These are phyloP conservation scores for Pseudomonodictys pantanalensis DNA, from an alignment of 495 filamentous ascomycete genomes.

Conservation along the genomic window DNA sequence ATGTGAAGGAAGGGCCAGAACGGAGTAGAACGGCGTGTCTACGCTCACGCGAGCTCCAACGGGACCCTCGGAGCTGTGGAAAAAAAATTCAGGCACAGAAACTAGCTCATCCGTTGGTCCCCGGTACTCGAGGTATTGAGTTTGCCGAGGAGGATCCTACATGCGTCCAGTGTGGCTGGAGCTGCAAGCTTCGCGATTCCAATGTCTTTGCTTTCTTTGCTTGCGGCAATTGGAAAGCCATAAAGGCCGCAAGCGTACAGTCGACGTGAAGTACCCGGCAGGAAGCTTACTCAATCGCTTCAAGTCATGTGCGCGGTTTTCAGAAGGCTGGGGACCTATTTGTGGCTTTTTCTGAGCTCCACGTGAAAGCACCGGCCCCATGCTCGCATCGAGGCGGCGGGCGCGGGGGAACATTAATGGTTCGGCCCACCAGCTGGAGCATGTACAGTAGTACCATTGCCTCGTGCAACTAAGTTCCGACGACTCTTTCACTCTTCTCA, in stretches of 20 bases:
- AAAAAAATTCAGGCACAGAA: background rate
- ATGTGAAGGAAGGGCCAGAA: no score
- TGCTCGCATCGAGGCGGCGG: no score
- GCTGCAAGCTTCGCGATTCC: no score
- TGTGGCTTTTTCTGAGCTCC: conserved; percentile 12
- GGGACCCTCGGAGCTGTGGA: conserved; percentile 14
- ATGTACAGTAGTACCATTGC: no score
- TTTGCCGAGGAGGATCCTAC: no score
- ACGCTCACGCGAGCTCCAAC: background rate
- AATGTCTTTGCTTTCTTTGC: background rate
- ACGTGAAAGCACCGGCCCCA: conserved; percentile 26
- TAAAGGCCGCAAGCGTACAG: background rate
- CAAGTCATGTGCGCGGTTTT: conserved; percentile 14
- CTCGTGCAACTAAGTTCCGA: no score
- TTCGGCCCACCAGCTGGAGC: no score
- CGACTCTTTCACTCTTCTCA: no score
- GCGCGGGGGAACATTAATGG: no score
- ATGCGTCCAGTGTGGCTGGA: no score
- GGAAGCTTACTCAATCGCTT: conserved; percentile 7
- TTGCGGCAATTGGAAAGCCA: background rate
- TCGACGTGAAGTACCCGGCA: background rate
- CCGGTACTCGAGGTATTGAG: no score
- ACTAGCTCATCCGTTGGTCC: background rate
- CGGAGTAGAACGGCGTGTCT: background rate
- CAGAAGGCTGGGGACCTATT: background rate